Conservation (phyloP, 306 rosid genomes). For the Pterocarpus macrocarpus region DNA sequence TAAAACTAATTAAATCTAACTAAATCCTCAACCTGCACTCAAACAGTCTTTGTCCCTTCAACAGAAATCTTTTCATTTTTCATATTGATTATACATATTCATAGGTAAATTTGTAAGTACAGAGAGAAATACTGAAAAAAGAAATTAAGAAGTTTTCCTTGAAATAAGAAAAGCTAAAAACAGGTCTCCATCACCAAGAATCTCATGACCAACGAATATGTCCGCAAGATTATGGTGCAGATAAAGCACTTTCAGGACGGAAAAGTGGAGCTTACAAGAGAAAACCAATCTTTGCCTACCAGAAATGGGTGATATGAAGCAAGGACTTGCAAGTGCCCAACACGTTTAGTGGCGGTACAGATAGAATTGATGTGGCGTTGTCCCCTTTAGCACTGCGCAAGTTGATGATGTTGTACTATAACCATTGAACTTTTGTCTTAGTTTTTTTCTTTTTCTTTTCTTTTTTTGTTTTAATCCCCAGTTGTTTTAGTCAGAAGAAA, state of each 20-base stretch:
- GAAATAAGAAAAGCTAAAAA: constrained; percentile 6
- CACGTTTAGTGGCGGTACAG: background rate
- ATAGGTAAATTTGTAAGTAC: background rate
- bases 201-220: background rate
- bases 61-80: background rate
- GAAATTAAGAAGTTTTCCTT: background rate
- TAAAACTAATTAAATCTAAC: background rate
- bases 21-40: background rate
- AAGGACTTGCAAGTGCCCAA: background rate
- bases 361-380: constrained; percentile 33
- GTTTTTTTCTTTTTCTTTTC: background rate
- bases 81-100: background rate
- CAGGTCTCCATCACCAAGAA: background rate
- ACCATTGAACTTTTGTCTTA: background rate
- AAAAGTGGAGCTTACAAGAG: constrained; percentile 9
- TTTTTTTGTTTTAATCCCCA: background rate
- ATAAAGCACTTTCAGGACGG: background rate
- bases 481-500: no score
- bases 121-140: background rate
- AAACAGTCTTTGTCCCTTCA: background rate
- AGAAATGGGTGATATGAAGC: constrained; percentile 30
- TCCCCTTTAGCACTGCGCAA: constrained; percentile 15
- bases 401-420: background rate
- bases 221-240: background rate
- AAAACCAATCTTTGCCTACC: background rate